A percentile compares a stretch with the other conserved stretches of the same genome.
These are phyloP conservation scores for Aspergillus pseudotamarii DNA, from an alignment of 2,329 filamentous ascomycete genomes.

Conservation along the genomic window DNA sequence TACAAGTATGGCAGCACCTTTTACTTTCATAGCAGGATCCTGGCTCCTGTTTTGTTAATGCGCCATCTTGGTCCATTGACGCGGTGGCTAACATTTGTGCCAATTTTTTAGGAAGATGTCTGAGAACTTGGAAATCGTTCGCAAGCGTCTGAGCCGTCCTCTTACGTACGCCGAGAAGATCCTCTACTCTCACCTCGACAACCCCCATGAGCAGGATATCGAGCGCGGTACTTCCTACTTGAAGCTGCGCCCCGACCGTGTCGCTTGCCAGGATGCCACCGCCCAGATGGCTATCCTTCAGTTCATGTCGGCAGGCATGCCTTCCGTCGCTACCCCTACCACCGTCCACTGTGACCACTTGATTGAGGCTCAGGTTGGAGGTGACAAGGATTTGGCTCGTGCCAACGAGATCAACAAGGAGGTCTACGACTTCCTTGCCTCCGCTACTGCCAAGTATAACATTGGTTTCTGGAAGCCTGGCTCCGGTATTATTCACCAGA, in stretches of 20 bases:
- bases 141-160: constrained; percentile 84
- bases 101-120: constrained; percentile 80
- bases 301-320: constrained; percentile 99
- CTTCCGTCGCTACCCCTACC: constrained; percentile 86
- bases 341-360: constrained; percentile 99
- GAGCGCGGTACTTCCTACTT: constrained; percentile 95
- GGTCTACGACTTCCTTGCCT: constrained; percentile 95
- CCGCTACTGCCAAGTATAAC: constrained; percentile 97
- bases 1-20: constrained; percentile 61
- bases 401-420: constrained; percentile 97
- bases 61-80: not conserved
- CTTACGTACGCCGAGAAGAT: constrained; percentile 98
- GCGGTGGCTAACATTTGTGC: constrained; percentile 24
- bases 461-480: constrained; percentile 99
- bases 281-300: constrained; percentile 99
- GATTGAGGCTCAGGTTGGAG: constrained; percentile 95
- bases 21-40: constrained; percentile 5
- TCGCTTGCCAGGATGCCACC: constrained; percentile 98
- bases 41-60: not conserved
- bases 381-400: constrained; percentile 87
- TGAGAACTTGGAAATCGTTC: constrained; percentile 92
- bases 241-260: constrained; percentile 93
- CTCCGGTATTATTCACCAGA: constrained; percentile 99
- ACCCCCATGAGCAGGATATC: constrained; percentile 94
- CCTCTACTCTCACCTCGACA: constrained; percentile 96